Conservation (phyloP, 768 basidiomycete species). For the Podaxis sp. region DNA sequence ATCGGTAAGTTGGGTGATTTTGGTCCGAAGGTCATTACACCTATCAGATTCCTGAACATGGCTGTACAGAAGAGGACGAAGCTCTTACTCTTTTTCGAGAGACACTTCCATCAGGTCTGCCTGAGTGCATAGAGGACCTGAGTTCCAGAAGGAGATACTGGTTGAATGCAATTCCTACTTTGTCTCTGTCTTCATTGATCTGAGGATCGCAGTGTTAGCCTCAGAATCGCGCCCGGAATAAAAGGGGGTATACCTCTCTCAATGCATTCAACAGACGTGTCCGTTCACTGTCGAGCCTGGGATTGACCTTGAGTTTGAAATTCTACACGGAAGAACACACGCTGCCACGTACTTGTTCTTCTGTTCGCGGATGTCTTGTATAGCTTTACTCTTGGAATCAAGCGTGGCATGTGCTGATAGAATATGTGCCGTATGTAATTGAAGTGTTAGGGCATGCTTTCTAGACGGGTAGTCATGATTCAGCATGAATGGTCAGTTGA, state of each 20-base stretch:
- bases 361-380: conserved; percentile 82
- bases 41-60: conserved; percentile 31
- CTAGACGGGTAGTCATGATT: conserved; percentile 31
- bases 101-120: conserved; percentile 68
- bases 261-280: conserved; percentile 63
- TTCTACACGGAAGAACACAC: background rate
- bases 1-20: conserved; percentile 67
- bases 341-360: conserved; percentile 65
- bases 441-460: conserved; percentile 81
- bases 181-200: conserved; percentile 84
- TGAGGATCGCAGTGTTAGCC: conserved; percentile 25
- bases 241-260: conserved; percentile 51
- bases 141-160: conserved; percentile 9
- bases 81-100: conserved; percentile 64
- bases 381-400: conserved; percentile 73
- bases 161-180: conserved; percentile 31
- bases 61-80: conserved; percentile 1
- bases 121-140: conserved; percentile 26
- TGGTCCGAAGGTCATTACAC: conserved; percentile 61
- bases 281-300: conserved; percentile 76
- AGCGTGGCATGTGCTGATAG: conserved; percentile 78
- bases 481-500: background rate
- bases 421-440: conserved; percentile 85
- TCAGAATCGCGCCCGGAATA: background rate
- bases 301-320: background rate